These are phyloP conservation scores for Arabis alpina DNA, from an alignment of 345 rosid genomes.

Conservation along the genomic window DNA sequence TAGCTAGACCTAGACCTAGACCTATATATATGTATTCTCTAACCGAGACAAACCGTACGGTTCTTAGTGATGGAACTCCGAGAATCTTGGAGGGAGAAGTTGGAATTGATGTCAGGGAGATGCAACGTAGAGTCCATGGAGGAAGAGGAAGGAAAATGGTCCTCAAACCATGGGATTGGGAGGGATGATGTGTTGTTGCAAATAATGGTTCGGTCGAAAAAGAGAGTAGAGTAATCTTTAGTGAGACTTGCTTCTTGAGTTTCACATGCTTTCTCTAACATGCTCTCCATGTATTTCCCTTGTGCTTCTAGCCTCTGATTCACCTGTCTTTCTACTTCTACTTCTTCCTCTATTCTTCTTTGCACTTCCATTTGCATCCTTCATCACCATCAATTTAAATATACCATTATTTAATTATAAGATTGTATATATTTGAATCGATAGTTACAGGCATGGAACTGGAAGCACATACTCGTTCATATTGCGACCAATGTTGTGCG, in stretches of 20 bases:
- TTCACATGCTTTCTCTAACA: constrained; percentile 90
- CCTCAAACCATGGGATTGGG: constrained; percentile 40
- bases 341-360: constrained; percentile 79
- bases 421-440: constrained; percentile 4
- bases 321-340: constrained; percentile 91
- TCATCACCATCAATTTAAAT: constrained; percentile 28
- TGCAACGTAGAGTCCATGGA: constrained; percentile 26
- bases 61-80: constrained; percentile 22
- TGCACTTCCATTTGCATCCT: constrained; percentile 87
- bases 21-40: constrained; percentile 15
- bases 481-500: constrained; percentile 50
- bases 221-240: constrained; percentile 36
- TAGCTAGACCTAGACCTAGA: constrained; percentile 28
- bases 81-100: constrained; percentile 40
- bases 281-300: constrained; percentile 95
- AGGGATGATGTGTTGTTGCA: constrained; percentile 36
- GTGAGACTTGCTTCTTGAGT: constrained; percentile 63
- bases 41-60: constrained; percentile 42
- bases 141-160: constrained; percentile 40
- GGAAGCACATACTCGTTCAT: constrained; percentile 63
- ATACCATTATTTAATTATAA: constrained; percentile 13
- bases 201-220: constrained; percentile 29
- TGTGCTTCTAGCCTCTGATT: constrained; percentile 93
- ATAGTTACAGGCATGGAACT: constrained; percentile 11
- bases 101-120: constrained; percentile 36